phyloP scores from a whole-genome alignment of 169 alveolate genomes.

The Babesia caballi region DNA sequence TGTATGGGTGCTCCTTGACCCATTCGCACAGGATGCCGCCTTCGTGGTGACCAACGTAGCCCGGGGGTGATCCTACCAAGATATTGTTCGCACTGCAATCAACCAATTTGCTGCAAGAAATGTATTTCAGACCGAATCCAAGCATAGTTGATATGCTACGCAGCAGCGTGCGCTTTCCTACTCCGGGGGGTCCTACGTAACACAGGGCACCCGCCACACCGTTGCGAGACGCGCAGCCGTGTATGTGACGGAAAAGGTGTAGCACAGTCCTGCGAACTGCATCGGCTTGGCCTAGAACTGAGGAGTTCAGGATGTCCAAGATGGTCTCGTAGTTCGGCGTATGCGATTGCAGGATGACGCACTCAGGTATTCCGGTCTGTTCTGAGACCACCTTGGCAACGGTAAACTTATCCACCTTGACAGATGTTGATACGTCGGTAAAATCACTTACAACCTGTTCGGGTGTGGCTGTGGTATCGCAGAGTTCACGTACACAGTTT shows the following conservation, averaged over 20 bases:
- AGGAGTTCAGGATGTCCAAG: slow-evolving; percentile 57
- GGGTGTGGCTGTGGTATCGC: not conserved
- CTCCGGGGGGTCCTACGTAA: slow-evolving; percentile 70
- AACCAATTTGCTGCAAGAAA: not conserved
- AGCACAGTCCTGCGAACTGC: slow-evolving; percentile 42
- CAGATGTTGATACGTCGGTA: not conserved
- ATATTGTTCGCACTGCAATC: slow-evolving; percentile 10
- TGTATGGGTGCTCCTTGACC: slow-evolving; percentile 18
- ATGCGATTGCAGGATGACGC: slow-evolving; percentile 70
- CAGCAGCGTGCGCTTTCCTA: slow-evolving; percentile 55
- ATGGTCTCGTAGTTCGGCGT: slow-evolving; percentile 55
- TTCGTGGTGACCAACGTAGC: slow-evolving; percentile 76
- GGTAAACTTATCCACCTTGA: slow-evolving; percentile 69
- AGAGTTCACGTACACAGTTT: no score
- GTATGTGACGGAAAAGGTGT: slow-evolving; percentile 3
- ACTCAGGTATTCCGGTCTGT: slow-evolving; percentile 82
- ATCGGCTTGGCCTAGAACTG: slow-evolving; percentile 77
- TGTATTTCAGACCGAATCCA: slow-evolving; percentile 27
- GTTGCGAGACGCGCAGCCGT: slow-evolving; percentile 56
- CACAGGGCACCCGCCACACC: slow-evolving; percentile 64
- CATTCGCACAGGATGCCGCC: slow-evolving; percentile 76
- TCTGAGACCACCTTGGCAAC: slow-evolving; percentile 71
- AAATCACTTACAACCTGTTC: no score
- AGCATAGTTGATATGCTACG: slow-evolving; percentile 21
- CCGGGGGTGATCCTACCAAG: slow-evolving; percentile 69